These are phyloP conservation scores for Phialophora macrospora DNA, from an alignment of 2,329 filamentous ascomycete species.

Conservation along the genomic window DNA sequence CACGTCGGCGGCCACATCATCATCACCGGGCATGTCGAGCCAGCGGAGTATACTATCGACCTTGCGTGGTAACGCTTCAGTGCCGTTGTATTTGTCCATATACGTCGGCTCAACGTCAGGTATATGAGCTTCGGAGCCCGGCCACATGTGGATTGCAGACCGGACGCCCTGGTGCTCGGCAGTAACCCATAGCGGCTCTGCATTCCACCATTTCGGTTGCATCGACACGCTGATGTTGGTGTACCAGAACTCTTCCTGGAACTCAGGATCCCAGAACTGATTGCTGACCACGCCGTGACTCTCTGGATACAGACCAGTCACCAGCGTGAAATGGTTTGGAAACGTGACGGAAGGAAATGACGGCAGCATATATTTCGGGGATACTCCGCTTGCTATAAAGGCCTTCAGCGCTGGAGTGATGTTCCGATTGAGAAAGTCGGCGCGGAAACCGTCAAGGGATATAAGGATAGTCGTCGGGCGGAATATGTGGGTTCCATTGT, in stretches of 20 bases:
- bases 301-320: conserved; percentile 90
- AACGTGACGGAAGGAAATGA: conserved; percentile 97
- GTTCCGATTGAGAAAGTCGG: conserved; percentile 84
- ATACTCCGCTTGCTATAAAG: conserved; percentile 81
- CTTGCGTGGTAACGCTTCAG: conserved; percentile 75
- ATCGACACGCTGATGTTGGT: conserved; percentile 60
- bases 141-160: conserved; percentile 97
- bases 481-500: conserved; percentile 87
- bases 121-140: conserved; percentile 88
- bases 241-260: conserved; percentile 83
- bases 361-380: conserved; percentile 88
- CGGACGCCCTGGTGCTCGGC: conserved; percentile 80
- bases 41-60: conserved; percentile 79
- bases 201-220: conserved; percentile 90
- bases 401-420: conserved; percentile 81
- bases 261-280: conserved; percentile 84
- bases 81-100: conserved; percentile 81
- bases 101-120: conserved; percentile 74
- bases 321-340: conserved; percentile 92
- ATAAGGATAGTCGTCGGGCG: conserved; percentile 90
- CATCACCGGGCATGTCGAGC: conserved; percentile 78
- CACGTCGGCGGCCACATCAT: conserved; percentile 58
- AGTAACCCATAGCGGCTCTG: conserved; percentile 91
- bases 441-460: conserved; percentile 92
- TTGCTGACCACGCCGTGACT: conserved; percentile 93